Percentiles rank a stretch among this genome's conserved stretches.
These are phyloP conservation scores for Grigorovia yakushimaensis DNA, from an alignment of 805 yeast species.

Conservation along the genomic window DNA sequence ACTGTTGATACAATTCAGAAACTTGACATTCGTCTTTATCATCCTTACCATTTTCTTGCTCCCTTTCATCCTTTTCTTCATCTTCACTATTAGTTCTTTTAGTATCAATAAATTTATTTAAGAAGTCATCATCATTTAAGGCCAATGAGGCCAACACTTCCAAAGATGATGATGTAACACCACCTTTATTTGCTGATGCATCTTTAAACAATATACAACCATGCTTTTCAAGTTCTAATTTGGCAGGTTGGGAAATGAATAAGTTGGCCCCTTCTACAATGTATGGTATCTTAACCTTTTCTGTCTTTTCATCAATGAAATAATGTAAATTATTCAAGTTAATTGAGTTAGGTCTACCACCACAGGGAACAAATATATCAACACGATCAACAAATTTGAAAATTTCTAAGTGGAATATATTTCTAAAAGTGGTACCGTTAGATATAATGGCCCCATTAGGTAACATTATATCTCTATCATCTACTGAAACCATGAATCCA, in stretches of 20 bases:
- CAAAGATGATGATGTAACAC: slow-evolving; percentile 92
- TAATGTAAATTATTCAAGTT: slow-evolving; percentile 71
- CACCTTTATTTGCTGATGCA: slow-evolving; percentile 96
- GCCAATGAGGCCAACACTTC: slow-evolving; percentile 93
- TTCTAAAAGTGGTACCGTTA: slow-evolving; percentile 85
- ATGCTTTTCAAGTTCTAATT: slow-evolving; percentile 72
- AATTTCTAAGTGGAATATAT: slow-evolving; percentile 72
- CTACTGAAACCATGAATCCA: slow-evolving; percentile 80
- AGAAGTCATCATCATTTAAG: slow-evolving; percentile 76
- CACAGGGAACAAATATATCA: slow-evolving; percentile 93
- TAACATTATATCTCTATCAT: slow-evolving; percentile 66
- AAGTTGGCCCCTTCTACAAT: slow-evolving; percentile 97
- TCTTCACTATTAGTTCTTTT: neutral
- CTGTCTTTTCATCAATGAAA: slow-evolving; percentile 66
- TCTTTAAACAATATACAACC: slow-evolving; percentile 87
- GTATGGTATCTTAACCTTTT: slow-evolving; percentile 69
- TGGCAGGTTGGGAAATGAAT: slow-evolving; percentile 91
- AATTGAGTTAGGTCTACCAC: slow-evolving; percentile 96
- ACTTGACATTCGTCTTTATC: slow-evolving; percentile 9
- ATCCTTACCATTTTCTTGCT: too few relatives aligned
- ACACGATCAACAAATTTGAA: slow-evolving; percentile 54
- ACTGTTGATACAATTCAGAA: slow-evolving; percentile 54
- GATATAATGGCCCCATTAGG: slow-evolving; percentile 68
- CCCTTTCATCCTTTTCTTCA: neutral
- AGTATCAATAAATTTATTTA: slow-evolving; percentile 53